phyloP scores from a whole-genome alignment of 306 rosid species.

The Luffa aegyptiaca region DNA sequence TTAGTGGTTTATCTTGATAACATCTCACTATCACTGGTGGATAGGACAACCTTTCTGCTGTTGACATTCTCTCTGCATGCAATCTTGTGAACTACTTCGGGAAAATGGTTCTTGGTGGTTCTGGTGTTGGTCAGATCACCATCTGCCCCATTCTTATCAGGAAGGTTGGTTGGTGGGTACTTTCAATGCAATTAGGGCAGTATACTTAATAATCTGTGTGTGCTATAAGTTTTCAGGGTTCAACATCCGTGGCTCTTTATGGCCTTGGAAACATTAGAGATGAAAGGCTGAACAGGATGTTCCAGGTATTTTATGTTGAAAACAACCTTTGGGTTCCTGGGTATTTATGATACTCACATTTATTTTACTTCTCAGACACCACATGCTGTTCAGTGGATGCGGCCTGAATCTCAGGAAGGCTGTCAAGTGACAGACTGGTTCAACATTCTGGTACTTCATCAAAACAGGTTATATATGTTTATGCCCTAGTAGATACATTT shows the following conservation, averaged over 20 bases:
- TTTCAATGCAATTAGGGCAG: slow-evolving; percentile 7
- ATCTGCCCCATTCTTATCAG: slow-evolving; percentile 81
- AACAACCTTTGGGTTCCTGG: slow-evolving; percentile 5
- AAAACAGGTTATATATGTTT: slow-evolving; percentile 65
- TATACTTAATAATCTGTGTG: not conserved
- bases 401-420: slow-evolving; percentile 89
- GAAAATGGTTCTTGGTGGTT: slow-evolving; percentile 91
- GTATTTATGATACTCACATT: not conserved
- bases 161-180: slow-evolving; percentile 50
- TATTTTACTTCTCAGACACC: slow-evolving; percentile 66
- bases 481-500: slow-evolving; percentile 3
- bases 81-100: slow-evolving; percentile 97
- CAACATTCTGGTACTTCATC: slow-evolving; percentile 96
- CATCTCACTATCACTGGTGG: slow-evolving; percentile 23
- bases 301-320: slow-evolving; percentile 53
- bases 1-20: slow-evolving; percentile 8
- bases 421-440: slow-evolving; percentile 88
- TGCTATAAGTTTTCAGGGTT: slow-evolving; percentile 51
- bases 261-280: slow-evolving; percentile 98
- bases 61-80: slow-evolving; percentile 95
- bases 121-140: slow-evolving; percentile 96
- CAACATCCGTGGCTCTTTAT: slow-evolving; percentile 85
- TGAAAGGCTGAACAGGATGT: slow-evolving; percentile 96
- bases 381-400: slow-evolving; percentile 97
- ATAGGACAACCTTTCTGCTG: slow-evolving; percentile 99